Conservation (phyloP, 352 stramenopile species). For the Pythium phragmiticola region DNA sequence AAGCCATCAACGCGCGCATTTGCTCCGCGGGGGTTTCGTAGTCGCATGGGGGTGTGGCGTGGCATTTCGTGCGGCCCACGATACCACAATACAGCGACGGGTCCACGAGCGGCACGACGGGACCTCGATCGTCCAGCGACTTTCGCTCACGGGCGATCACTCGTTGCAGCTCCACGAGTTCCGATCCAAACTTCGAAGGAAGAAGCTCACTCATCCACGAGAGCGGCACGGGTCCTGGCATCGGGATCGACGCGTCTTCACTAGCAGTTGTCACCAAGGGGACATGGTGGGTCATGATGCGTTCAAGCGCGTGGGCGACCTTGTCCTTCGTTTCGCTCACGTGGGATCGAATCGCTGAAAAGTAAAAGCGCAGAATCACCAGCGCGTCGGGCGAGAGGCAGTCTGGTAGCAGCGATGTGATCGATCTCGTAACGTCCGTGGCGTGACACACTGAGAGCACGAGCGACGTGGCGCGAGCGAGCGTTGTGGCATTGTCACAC, state of each 20-base stretch:
- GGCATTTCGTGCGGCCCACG: background rate
- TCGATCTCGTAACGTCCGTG: background rate
- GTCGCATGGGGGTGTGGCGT: background rate
- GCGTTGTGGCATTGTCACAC: background rate
- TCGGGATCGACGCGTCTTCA: background rate
- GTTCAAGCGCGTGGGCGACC: background rate
- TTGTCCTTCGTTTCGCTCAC: background rate
- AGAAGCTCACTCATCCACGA: background rate
- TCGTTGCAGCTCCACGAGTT: background rate
- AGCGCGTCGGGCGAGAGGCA: too few species aligned
- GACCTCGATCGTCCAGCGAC: background rate
- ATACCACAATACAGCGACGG: background rate
- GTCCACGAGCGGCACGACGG: background rate
- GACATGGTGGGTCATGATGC: too few species aligned
- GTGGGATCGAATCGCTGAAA: background rate
- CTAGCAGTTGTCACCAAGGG: too few species aligned
- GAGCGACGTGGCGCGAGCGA: too few species aligned
- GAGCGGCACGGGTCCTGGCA: background rate
- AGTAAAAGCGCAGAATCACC: background rate
- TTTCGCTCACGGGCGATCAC: background rate
- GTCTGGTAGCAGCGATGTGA: background rate
- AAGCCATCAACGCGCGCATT: background rate
- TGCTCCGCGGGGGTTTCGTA: background rate
- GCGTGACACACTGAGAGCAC: too few species aligned
- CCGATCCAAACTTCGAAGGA: too few species aligned